These are phyloP conservation scores for Candida gorgasii DNA, from an alignment of 805 yeast genomes.

Conservation along the genomic window DNA sequence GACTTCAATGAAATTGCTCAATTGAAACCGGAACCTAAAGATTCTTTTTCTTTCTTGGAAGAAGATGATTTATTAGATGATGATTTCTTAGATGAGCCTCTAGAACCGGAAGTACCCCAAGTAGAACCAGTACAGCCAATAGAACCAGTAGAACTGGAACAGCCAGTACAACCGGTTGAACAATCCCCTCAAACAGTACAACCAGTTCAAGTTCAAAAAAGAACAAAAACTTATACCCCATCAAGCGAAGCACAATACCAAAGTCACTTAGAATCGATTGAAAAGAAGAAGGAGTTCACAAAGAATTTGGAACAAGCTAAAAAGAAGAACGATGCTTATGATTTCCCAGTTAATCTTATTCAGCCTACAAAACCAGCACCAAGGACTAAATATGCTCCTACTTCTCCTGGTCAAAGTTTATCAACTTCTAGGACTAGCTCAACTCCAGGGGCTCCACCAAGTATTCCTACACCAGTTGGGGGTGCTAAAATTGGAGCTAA, in stretches of 20 bases:
- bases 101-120: too few relatives aligned
- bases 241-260: neutral
- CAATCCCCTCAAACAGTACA: neutral
- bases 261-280: neutral
- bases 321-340: conserved; percentile 74
- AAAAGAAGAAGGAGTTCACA: conserved; percentile 10
- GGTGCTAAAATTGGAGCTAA: neutral
- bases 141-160: too few relatives aligned
- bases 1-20: conserved; percentile 5
- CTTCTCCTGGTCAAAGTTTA: neutral
- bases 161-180: too few relatives aligned
- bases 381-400: conserved; percentile 23
- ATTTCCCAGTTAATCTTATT: conserved; percentile 62
- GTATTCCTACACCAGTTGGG: neutral
- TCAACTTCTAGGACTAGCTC: neutral
- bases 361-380: conserved; percentile 37
- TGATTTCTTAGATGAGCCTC: conserved; percentile 10
- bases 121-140: too few relatives aligned
- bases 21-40: neutral
- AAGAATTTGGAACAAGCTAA: conserved; percentile 46
- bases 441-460: conserved; percentile 7
- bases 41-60: conserved; percentile 10
- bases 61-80: conserved; percentile 25
- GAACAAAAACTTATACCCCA: neutral
- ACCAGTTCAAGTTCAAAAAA: conserved; percentile 1